These are phyloP conservation scores for Agastache rugosa DNA, from an alignment of 257 asterid genomes.

Conservation along the genomic window DNA sequence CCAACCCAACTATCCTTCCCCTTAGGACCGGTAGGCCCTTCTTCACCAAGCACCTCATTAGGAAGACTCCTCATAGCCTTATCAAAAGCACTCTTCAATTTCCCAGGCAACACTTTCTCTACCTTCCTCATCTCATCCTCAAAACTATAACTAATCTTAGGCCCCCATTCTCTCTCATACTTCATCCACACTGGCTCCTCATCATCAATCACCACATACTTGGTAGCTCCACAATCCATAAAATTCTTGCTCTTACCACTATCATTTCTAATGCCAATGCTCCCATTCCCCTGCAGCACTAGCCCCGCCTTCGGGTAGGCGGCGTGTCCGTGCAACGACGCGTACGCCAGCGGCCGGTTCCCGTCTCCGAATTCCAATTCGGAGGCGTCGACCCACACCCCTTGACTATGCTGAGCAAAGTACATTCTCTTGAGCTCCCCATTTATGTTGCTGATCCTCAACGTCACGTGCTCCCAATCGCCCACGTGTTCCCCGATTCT, in stretches of 20 bases:
- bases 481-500: constrained; percentile 80
- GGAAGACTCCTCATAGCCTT: constrained; percentile 60
- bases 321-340: constrained; percentile 86
- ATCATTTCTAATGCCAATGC: constrained; percentile 71
- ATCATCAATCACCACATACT: constrained; percentile 46
- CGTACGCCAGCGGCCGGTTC: constrained; percentile 59
- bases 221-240: constrained; percentile 54
- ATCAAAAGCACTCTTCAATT: constrained; percentile 49
- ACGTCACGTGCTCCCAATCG: constrained; percentile 89
- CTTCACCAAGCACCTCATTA: constrained; percentile 74
- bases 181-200: constrained; percentile 74
- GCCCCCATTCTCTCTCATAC: constrained; percentile 83
- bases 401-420: constrained; percentile 71
- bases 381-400: constrained; percentile 58
- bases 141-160: constrained; percentile 58
- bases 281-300: constrained; percentile 60
- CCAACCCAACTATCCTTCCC: constrained; percentile 79
- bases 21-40: constrained; percentile 90
- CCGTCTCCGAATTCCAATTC: constrained; percentile 59
- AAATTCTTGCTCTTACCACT: constrained; percentile 51
- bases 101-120: constrained; percentile 61
- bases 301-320: constrained; percentile 58
- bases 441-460: constrained; percentile 74
- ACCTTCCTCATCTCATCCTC: constrained; percentile 62
- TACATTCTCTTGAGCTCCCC: constrained; percentile 68